Percentiles rank a stretch among this genome's conserved stretches.
phyloP scores from a whole-genome alignment of 306 rosid species.

The Corylus avellana region DNA sequence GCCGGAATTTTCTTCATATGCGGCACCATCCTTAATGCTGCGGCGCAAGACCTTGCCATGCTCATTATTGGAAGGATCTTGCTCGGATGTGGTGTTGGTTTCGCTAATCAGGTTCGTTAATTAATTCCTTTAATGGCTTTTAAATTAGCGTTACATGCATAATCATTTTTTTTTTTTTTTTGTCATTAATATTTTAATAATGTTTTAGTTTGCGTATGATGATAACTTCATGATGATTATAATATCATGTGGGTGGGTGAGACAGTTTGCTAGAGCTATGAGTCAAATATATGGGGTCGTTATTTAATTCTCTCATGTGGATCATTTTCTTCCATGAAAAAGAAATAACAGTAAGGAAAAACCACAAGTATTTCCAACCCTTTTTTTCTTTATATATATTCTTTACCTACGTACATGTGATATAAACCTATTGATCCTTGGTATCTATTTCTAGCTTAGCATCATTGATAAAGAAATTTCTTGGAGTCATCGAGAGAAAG shows the following conservation, averaged over 20 bases:
- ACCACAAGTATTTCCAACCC: slow-evolving; percentile 11
- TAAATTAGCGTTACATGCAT: too few species aligned
- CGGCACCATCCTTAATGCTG: slow-evolving; percentile 54
- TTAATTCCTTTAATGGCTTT: too few species aligned
- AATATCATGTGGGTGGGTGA: too few species aligned
- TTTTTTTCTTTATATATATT: slow-evolving; percentile 22
- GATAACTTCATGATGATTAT: neutral
- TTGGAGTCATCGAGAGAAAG: slow-evolving; percentile 23
- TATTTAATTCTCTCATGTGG: neutral
- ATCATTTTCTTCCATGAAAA: neutral
- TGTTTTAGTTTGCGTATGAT: neutral
- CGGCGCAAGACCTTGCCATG: slow-evolving; percentile 49
- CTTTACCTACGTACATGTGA: slow-evolving; percentile 19
- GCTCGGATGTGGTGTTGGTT: slow-evolving; percentile 78
- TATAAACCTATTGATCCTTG: slow-evolving; percentile 9
- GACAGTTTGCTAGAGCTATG: neutral
- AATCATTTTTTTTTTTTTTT: neutral
- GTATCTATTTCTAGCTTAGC: neutral
- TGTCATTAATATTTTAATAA: neutral
- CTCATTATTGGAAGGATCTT: slow-evolving; percentile 60
- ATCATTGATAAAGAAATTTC: slow-evolving; percentile 3
- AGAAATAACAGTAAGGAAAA: neutral
- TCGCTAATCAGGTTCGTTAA: slow-evolving; percentile 75
- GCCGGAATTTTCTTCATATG: slow-evolving; percentile 62
- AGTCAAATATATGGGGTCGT: neutral